phyloP scores from a whole-genome alignment of 257 asterid species.

The Jacaranda mimosifolia region DNA sequence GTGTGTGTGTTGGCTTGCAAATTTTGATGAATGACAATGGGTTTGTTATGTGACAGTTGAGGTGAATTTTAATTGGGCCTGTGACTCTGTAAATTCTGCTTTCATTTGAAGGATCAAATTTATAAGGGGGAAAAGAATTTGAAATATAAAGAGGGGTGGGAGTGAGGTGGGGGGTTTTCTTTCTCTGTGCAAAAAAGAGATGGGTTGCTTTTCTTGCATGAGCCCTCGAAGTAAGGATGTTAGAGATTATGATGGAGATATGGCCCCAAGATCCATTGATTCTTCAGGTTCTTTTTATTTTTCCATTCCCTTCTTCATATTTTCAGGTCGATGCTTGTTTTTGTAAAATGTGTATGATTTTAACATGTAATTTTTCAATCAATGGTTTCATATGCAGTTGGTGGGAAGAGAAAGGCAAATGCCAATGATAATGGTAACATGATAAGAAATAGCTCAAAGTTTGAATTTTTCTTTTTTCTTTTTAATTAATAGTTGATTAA shows the following conservation, averaged over 20 bases:
- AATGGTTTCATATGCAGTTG: slow-evolving; percentile 43
- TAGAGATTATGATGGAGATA: slow-evolving; percentile 64
- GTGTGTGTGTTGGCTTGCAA: not conserved
- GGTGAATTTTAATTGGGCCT: slow-evolving; percentile 31
- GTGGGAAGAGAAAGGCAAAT: slow-evolving; percentile 46
- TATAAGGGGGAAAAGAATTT: not conserved
- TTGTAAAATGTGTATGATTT: slow-evolving; percentile 18
- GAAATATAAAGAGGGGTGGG: not conserved
- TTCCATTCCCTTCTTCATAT: not conserved
- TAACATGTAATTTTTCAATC: not conserved
- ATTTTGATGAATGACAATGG: too few species aligned
- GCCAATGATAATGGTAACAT: slow-evolving; percentile 52
- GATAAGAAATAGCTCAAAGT: not conserved
- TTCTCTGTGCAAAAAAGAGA: slow-evolving; percentile 31
- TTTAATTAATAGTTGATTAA: not conserved
- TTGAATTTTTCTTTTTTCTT: slow-evolving; percentile 1
- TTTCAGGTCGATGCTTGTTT: slow-evolving; percentile 6
- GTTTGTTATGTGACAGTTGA: slow-evolving; percentile 31
- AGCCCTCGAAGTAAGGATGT: slow-evolving; percentile 60
- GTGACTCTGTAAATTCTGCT: slow-evolving; percentile 29
- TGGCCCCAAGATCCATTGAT: slow-evolving; percentile 52
- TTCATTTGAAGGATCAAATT: slow-evolving; percentile 30
- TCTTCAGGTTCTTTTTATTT: slow-evolving; percentile 52
- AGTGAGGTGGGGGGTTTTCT: not conserved
- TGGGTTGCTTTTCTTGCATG: slow-evolving; percentile 87